phyloP scores from a whole-genome alignment of 768 basidiomycete species.

The Paxillus ammoniavirescens region DNA sequence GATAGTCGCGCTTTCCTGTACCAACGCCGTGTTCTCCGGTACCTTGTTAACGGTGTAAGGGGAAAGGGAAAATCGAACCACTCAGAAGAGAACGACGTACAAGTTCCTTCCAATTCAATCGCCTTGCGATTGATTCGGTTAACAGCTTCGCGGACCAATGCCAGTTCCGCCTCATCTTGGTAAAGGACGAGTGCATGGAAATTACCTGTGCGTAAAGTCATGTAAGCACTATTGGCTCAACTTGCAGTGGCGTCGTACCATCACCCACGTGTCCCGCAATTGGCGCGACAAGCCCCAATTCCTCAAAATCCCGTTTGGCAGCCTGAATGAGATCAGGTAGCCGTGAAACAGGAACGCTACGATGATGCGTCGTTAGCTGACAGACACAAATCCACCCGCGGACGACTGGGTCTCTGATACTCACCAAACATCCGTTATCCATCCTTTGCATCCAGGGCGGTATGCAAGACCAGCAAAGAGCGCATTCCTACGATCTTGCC shows the following conservation, averaged over 20 bases:
- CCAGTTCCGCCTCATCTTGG: constrained; percentile 36
- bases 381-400: background rate
- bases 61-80: background rate
- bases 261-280: constrained; percentile 46
- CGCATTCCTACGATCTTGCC: constrained; percentile 34
- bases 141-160: constrained; percentile 28
- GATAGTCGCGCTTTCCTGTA: constrained; percentile 46
- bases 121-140: constrained; percentile 35
- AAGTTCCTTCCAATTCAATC: constrained; percentile 36
- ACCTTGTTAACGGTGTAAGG: constrained; percentile 13
- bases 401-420: background rate
- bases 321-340: constrained; percentile 38
- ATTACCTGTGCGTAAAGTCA: constrained; percentile 33
- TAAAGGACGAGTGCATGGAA: constrained; percentile 41
- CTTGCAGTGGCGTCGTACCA: constrained; percentile 19
- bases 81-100: constrained; percentile 9
- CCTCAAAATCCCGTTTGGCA: constrained; percentile 45
- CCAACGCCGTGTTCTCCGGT: constrained; percentile 49
- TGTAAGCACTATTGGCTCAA: background rate
- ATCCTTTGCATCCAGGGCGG: constrained; percentile 33
- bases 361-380: background rate
- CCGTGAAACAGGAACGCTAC: constrained; percentile 33
- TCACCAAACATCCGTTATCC: constrained; percentile 41
- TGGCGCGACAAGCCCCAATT: constrained; percentile 39
- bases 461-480: constrained; percentile 28